Evolutionary conservation across 2,329 filamentous ascomycete species (phyloP).

Genomic region (Xylariomycetidae sp.): DNA sequence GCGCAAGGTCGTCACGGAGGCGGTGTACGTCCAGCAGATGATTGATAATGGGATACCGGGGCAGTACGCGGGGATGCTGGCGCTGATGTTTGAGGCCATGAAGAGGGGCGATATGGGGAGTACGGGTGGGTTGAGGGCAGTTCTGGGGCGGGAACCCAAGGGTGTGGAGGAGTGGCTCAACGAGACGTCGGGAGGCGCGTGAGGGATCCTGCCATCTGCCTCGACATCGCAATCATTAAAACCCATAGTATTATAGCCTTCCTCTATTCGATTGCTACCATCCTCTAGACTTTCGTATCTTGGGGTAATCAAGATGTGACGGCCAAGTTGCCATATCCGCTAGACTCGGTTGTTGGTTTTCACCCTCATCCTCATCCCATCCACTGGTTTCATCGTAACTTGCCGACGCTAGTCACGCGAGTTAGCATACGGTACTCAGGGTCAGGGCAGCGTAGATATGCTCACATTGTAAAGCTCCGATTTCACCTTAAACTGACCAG

Average conservation of each 20-base stretch:
- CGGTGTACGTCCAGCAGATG: neutral
- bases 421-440: neutral
- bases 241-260: no score
- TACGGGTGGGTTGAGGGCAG: neutral
- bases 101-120: neutral
- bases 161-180: neutral
- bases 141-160: neutral
- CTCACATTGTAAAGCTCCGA: constrained; percentile 3
- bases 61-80: neutral
- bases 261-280: no score
- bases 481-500: constrained; percentile 1
- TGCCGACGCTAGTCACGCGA: constrained; percentile 2
- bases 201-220: no score
- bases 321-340: no score
- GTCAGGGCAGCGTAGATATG: neutral
- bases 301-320: no score
- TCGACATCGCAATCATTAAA: no score
- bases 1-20: neutral
- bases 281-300: no score
- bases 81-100: neutral
- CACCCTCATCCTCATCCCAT: constrained; percentile 7
- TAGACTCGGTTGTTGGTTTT: no score
- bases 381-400: constrained; percentile 4
- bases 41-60: neutral
- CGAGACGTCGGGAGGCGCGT: neutral